Conservation (phyloP, 1,284 basidiomycete species). For the Sanghuangporus sanghuang region DNA sequence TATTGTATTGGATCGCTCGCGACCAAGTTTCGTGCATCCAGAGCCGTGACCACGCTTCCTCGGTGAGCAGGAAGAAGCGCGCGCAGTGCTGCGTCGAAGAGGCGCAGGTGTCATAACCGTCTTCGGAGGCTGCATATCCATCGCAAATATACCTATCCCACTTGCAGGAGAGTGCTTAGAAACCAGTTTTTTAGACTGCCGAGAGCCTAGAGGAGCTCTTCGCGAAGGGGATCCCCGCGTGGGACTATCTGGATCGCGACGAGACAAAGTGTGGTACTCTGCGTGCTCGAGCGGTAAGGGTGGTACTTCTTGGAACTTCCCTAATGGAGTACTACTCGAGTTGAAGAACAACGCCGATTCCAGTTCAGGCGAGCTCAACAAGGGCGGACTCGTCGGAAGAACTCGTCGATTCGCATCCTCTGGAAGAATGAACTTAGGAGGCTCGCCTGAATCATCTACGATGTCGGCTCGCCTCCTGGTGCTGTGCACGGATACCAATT, state of each 20-base stretch:
- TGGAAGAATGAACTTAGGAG: neutral
- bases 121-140: neutral
- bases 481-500: neutral
- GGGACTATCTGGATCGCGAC: too few relatives aligned
- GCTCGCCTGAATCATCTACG: neutral
- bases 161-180: constrained; percentile 1
- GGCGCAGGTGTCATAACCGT: neutral
- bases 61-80: constrained; percentile 5
- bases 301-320: neutral
- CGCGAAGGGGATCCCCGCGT: neutral
- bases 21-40: neutral
- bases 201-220: neutral
- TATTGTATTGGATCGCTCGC: neutral
- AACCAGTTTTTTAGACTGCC: constrained; percentile 1
- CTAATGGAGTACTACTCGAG: neutral
- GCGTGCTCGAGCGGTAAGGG: neutral
- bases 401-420: neutral
- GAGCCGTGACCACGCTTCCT: neutral
- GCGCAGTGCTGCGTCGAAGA: neutral
- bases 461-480: neutral
- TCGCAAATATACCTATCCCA: neutral
- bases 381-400: constrained; percentile 14
- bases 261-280: neutral
- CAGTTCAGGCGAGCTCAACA: constrained; percentile 7
- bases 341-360: constrained; percentile 14